A percentile compares a stretch with the other conserved stretches of the same genome.
phyloP scores from a whole-genome alignment of 352 stramenopile species.

The Globisporangium radiosum region DNA sequence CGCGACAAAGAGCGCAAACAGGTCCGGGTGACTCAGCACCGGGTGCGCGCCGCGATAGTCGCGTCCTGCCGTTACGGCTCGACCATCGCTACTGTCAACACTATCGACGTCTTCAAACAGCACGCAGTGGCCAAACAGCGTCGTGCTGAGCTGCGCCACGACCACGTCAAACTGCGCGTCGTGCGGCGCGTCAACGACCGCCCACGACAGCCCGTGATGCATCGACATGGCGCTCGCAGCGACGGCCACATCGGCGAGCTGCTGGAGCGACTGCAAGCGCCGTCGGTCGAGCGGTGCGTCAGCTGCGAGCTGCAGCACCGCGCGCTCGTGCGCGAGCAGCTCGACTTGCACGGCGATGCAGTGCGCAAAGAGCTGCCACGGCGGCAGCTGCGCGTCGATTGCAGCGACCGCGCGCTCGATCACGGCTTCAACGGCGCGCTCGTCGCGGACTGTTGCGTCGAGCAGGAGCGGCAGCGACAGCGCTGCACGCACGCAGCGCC shows the following conservation, averaged over 20 bases:
- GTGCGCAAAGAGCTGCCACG: conserved; percentile 55
- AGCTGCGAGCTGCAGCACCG: conserved; percentile 8
- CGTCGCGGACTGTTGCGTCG: conserved; percentile 29
- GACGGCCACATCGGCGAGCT: conserved; percentile 36
- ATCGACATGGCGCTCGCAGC: conserved; percentile 34
- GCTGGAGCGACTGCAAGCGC: conserved; percentile 52
- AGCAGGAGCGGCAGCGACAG: conserved; percentile 40
- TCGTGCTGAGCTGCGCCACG: conserved; percentile 37
- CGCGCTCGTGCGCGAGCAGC: conserved; percentile 34
- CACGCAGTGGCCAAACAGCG: conserved; percentile 70
- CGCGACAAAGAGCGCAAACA: conserved; percentile 51
- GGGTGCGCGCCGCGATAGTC: conserved; percentile 25
- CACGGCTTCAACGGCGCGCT: conserved; percentile 39
- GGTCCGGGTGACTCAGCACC: conserved; percentile 38
- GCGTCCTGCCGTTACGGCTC: background rate
- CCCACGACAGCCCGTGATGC: conserved; percentile 35
- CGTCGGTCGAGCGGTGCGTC: conserved; percentile 26
- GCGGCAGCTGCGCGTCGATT: conserved; percentile 30
- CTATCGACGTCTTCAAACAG: conserved; percentile 38
- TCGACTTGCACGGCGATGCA: conserved; percentile 53
- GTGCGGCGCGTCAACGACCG: conserved; percentile 27
- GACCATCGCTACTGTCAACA: too few species aligned
- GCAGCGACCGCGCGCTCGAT: conserved; percentile 41
- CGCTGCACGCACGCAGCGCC: conserved; percentile 33
- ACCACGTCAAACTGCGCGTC: conserved; percentile 43